These are phyloP conservation scores for Sporothrix globosa DNA, from an alignment of 2,329 filamentous ascomycete genomes.

Conservation along the genomic window DNA sequence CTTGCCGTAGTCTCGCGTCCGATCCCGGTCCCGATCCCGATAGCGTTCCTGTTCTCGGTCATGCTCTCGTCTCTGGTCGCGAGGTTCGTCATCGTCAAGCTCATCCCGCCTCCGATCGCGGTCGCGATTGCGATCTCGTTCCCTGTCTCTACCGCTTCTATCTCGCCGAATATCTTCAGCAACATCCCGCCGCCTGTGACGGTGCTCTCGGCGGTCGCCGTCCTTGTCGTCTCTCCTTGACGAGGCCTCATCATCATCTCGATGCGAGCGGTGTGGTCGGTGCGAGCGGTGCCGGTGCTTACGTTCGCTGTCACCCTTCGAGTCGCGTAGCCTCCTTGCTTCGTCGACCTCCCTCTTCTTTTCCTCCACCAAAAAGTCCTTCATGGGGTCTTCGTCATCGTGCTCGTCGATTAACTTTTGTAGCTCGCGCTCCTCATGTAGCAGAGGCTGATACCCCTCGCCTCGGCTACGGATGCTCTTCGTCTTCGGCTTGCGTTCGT, in stretches of 20 bases:
- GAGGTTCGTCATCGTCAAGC: slow-evolving; percentile 33
- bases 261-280: slow-evolving; percentile 45
- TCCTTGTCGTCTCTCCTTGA: slow-evolving; percentile 35
- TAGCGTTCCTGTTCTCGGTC: too few species aligned
- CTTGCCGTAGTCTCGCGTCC: slow-evolving; percentile 14
- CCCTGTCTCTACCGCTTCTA: slow-evolving; percentile 34
- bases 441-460: slow-evolving; percentile 55
- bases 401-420: slow-evolving; percentile 74
- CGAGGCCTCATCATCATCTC: slow-evolving; percentile 37
- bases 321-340: slow-evolving; percentile 62
- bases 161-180: background rate
- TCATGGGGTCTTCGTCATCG: slow-evolving; percentile 98
- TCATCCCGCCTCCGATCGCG: slow-evolving; percentile 37
- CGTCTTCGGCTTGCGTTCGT: slow-evolving; percentile 35
- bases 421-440: slow-evolving; percentile 83
- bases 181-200: slow-evolving; percentile 38
- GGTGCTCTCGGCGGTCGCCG: slow-evolving; percentile 40
- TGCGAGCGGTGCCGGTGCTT: slow-evolving; percentile 54
- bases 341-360: slow-evolving; percentile 86
- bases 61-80: slow-evolving; percentile 36
- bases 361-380: slow-evolving; percentile 82
- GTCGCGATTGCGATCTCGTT: slow-evolving; percentile 37
- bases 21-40: slow-evolving; percentile 21
- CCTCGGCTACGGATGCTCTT: background rate
- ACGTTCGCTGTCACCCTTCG: slow-evolving; percentile 47